Evolutionary conservation across 106 monocot species (phyloP), one percentile per base, ranked within the genome.

Genomic region (Vanilla planifolia): DNA sequence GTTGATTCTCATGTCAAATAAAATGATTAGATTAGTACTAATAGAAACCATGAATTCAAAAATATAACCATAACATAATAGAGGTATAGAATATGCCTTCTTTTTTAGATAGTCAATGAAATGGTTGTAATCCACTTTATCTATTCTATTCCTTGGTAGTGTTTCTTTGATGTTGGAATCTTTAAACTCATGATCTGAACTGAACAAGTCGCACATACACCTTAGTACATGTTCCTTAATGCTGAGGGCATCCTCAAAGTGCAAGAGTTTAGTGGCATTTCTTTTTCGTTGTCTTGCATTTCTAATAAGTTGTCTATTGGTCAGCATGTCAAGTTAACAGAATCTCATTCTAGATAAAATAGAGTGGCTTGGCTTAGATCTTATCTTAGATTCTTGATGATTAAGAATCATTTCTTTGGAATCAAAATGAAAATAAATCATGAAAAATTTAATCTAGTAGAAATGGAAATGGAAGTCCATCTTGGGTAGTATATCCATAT

Each of bases 231-330:
- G 64, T 66, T 66, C 40, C 51, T 52, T 8, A 36, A 41, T 21
- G 9, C 37, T 62, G 10, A 53, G 42, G 41, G 40, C 26, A 52
- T 43, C 41, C 61, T 53, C 20, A 4, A 71, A 61, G 52, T 53
- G 51, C 21, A 8, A 9, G 20, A 52, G 51, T 51, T 62, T 52
- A 20, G 20, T 70, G 30, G 50, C 20, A 64, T 64, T 50, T 64
- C n/a, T 16, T 50, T 64, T 63, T 46, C 0, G 46, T 17, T 7
- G 32, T 32, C 3, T 47, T 33, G 17, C 28, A 33, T 63, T 63
- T 63, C 17, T 47, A 33, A 46, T 63, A 63, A 59, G 59, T 59
- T 59, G 35, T 59, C 37, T 59, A 37, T n/a, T n/a, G n/a, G n/a
- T n/a, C n/a, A n/a, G n/a, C n/a, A n/a, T n/a, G n/a, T n/a, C n/a